Evolutionary conservation across 2,329 filamentous ascomycete species (phyloP), one percentile per base, ranked within the genome.

Genomic region (Salinomyces thailandicus): DNA sequence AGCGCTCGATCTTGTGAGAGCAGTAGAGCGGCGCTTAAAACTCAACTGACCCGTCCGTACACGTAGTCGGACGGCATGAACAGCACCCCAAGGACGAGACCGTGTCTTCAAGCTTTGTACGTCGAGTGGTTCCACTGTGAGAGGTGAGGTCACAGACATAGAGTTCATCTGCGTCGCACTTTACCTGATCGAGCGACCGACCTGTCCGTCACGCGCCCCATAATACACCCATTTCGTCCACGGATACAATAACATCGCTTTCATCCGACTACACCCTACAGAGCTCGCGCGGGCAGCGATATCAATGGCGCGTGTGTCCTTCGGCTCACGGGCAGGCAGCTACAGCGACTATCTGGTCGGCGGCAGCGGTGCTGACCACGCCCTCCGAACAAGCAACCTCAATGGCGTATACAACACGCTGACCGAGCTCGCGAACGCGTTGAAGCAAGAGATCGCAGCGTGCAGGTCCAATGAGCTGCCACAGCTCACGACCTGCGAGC

Each of bases 291-390:
- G 9, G 22, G 22, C 22, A 26, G 22, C 15, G 5, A 9, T 7
- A 16, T 14, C 17, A 18, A 43, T 43, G 41, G 41, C 44, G 19
- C 50, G 50, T 31, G 39, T 51, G 5, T 51, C 48, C 5, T 51
- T 50, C 36, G 50, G 48, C 19, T 47, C 45, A 13, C 47, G 50
- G 22, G 50, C 48, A 9, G 50, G 50, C 33, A 39, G 36, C 24
- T 27, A 28, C 12, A 45, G 36, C 31, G 49, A 50, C 36, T 49
- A 47, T 32, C 42, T 44, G 11, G 33, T 38, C 18, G 40, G 36
- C 18, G 35, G 40, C 14, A 33, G 16, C 15, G 22, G n/a, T 4
- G n/a, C n/a, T n/a, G 31, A 19, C 6, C 24, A 28, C 16, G 34
- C 30, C 17, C 33, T 33, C n/a, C 45, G 44, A 17, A 39, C 31